Evolutionary conservation across 805 yeast species (phyloP).

Genomic region (Candida corydali): DNA sequence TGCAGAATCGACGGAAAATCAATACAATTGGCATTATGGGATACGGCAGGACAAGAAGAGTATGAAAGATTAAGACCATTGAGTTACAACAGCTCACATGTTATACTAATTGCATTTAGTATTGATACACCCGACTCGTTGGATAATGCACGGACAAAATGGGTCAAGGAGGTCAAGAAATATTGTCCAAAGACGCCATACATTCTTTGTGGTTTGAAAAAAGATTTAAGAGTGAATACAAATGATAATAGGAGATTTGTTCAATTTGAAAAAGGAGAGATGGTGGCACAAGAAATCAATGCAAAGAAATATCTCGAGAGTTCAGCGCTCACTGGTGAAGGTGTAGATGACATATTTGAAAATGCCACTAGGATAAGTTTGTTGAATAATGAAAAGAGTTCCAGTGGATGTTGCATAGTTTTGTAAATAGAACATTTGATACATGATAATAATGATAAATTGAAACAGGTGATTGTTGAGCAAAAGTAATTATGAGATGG

Average conservation of each 20-base stretch:
- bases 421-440: conserved; percentile 16
- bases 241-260: conserved; percentile 44
- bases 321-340: conserved; percentile 89
- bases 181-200: conserved; percentile 81
- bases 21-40: conserved; percentile 87
- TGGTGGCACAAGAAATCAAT: conserved; percentile 72
- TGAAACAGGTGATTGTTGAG: too few relatives aligned
- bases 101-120: conserved; percentile 82
- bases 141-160: conserved; percentile 75
- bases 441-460: too few relatives aligned
- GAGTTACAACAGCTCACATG: conserved; percentile 83
- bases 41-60: conserved; percentile 89
- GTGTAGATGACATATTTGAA: conserved; percentile 92
- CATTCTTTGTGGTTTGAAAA: conserved; percentile 78
- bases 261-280: conserved; percentile 56
- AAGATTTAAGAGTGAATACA: conserved; percentile 60
- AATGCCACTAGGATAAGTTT: conserved; percentile 83
- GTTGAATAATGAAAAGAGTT: conserved; percentile 32
- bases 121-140: conserved; percentile 81
- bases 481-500: too few relatives aligned
- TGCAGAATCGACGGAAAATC: conserved; percentile 93
- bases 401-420: conserved; percentile 31
- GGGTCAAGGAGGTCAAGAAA: conserved; percentile 80
- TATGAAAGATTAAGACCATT: conserved; percentile 66
- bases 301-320: conserved; percentile 84